These are phyloP conservation scores for Trichophyton simii DNA, from an alignment of 2,329 filamentous ascomycete species.

Conservation along the genomic window DNA sequence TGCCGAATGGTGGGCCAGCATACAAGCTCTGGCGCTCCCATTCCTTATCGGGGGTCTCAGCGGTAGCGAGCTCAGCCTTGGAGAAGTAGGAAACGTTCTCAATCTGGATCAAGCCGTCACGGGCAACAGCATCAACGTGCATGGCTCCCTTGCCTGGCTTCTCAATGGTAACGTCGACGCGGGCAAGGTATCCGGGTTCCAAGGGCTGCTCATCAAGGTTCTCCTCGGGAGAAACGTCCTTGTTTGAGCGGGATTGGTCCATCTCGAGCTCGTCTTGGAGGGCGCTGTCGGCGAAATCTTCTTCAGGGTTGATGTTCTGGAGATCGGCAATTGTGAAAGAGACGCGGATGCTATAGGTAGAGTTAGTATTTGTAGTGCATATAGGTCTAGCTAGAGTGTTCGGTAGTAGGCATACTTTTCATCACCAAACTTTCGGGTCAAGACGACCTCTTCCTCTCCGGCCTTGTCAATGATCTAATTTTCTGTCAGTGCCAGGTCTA, in stretches of 20 bases:
- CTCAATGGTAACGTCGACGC: slow-evolving; percentile 76
- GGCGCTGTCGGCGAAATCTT: slow-evolving; percentile 44
- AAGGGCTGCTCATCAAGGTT: slow-evolving; percentile 38
- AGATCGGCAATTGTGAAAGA: slow-evolving; percentile 78
- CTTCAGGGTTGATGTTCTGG: slow-evolving; percentile 49
- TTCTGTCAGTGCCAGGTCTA: not conserved
- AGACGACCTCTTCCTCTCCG: slow-evolving; percentile 76
- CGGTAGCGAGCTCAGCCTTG: slow-evolving; percentile 63
- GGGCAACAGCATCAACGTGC: slow-evolving; percentile 71
- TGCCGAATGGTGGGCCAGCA: slow-evolving; percentile 82
- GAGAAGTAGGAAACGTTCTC: slow-evolving; percentile 85
- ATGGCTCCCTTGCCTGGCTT: slow-evolving; percentile 76
- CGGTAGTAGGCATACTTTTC: slow-evolving; percentile 55
- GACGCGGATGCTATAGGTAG: slow-evolving; percentile 52
- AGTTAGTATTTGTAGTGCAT: not conserved
- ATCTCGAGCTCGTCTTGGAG: slow-evolving; percentile 44
- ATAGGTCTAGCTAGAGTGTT: not conserved
- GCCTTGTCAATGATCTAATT: slow-evolving; percentile 55
- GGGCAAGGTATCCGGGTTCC: slow-evolving; percentile 59
- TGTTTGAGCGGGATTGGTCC: slow-evolving; percentile 43
- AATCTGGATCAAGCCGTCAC: slow-evolving; percentile 75
- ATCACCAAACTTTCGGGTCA: slow-evolving; percentile 70
- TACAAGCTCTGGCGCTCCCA: slow-evolving; percentile 69
- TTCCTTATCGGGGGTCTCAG: slow-evolving; percentile 60
- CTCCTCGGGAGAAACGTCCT: slow-evolving; percentile 46